Evolutionary conservation across 2,329 filamentous ascomycete genomes (phyloP), one percentile per base, ranked within the genome.

Genomic region (Coniochaeta pulveracea): DNA sequence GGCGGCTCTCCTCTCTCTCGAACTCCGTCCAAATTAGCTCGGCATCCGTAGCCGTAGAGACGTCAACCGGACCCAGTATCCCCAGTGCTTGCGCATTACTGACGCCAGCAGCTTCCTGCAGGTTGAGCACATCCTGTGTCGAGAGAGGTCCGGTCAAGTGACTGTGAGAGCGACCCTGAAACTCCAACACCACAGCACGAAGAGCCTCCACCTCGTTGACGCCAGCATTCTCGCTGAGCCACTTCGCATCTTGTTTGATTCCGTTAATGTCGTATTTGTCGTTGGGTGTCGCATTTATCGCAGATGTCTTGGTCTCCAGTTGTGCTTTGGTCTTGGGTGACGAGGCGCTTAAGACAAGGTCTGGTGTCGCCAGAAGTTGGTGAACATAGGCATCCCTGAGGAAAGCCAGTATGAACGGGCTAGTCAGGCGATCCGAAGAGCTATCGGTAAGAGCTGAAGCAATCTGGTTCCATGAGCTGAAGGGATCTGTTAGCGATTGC

Each of bases 171-270:
- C 85, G 75, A 42, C 72, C 73, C 57, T 96, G 89, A 66, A 81
- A 83, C 65, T 96, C 91, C 28, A 91, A 60, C 6, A 93, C 63
- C 3, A 79, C 79, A 26, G 93, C 66, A 38, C 91, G 75, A 47
- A 98, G 64, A 17, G 89, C 86, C 10, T 80, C 74, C 26, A 91
- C 64, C 53, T 95, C 78, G 54, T 91, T 85, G 43, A 95, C 75
- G 27, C 73, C 68, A 33, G 78, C 75, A 48, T 80, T 75, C 47
- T 80, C 75, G 56, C 85, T 88, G 40, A 98, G 63, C 86, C 88
- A 96, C 44, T 81, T 54, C 21, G 85, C 73, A 61, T 96, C 88
- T 29, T 75, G 72, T 59, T 93, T 94, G 52, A 96, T 75, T 48
- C 80, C 64, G 24, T 81, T 76, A 43, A 94, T 65, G 48, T 88